Percentiles rank a stretch among this genome's conserved stretches.
Evolutionary conservation across 108 stramenopile species (phyloP).

Genomic region (Skeletonema costatum): DNA sequence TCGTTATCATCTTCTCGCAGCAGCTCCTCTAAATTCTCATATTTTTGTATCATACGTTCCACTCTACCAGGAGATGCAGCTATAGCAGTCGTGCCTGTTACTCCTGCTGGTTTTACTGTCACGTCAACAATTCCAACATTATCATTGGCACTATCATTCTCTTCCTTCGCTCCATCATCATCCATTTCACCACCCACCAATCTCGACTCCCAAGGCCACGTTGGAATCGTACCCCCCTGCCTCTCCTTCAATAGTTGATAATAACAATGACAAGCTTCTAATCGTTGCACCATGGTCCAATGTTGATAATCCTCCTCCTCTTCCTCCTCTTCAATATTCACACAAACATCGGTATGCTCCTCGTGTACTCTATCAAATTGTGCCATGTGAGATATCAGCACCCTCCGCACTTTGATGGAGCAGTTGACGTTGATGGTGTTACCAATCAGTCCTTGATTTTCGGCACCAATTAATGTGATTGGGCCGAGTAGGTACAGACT

Average conservation of each 20-base stretch:
- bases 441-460: conserved; percentile 42
- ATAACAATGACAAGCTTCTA: conserved; percentile 23
- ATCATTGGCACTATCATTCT: background rate
- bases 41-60: background rate
- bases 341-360: background rate
- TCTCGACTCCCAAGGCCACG: conserved; percentile 41
- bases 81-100: background rate
- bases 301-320: conserved; percentile 13
- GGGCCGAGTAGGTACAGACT: conserved; percentile 22
- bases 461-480: conserved; percentile 28
- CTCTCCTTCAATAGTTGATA: background rate
- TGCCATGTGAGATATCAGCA: background rate
- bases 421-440: conserved; percentile 27
- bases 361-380: background rate
- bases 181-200: conserved; percentile 1
- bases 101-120: background rate
- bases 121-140: background rate
- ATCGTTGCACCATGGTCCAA: conserved; percentile 3
- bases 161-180: background rate
- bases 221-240: background rate
- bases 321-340: background rate
- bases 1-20: background rate
- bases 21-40: background rate
- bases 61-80: background rate
- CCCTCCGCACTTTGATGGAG: conserved; percentile 11